These are phyloP conservation scores for Rheum nobile DNA, from an alignment of 148 eudicot species.

Conservation along the genomic window DNA sequence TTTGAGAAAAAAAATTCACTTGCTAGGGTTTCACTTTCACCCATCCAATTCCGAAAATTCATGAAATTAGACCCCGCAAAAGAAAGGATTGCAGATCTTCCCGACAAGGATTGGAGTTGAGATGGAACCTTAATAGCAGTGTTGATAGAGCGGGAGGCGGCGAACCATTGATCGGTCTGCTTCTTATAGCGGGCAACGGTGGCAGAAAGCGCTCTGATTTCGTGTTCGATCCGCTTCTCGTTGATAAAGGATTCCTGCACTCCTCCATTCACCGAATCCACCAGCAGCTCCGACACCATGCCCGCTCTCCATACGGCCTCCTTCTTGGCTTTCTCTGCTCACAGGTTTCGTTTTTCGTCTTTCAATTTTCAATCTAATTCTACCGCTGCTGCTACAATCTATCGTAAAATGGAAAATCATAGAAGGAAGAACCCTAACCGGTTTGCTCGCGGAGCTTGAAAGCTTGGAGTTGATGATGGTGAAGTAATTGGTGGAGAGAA, in stretches of 20 bases:
- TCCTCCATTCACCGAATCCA: conserved; percentile 62
- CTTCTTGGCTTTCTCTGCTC: conserved; percentile 62
- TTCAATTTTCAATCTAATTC: neutral
- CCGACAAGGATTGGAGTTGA: neutral
- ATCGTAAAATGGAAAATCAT: neutral
- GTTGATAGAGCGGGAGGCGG: conserved; percentile 62
- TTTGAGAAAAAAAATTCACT: no score
- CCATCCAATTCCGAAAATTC: neutral
- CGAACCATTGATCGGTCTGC: conserved; percentile 87
- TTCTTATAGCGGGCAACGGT: conserved; percentile 47
- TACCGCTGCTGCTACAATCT: neutral
- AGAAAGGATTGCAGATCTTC: neutral
- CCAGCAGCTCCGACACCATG: conserved; percentile 60
- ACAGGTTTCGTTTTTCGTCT: neutral
- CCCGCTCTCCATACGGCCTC: conserved; percentile 42
- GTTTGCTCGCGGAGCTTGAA: conserved; percentile 29
- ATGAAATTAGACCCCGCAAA: neutral
- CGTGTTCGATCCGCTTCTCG: conserved; percentile 73
- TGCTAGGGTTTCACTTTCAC: neutral
- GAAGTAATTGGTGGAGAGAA: conserved; percentile 37
- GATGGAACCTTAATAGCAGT: conserved; percentile 48
- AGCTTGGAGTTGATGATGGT: conserved; percentile 30
- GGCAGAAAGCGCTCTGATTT: conserved; percentile 47
- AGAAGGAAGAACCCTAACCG: conserved; percentile 15
- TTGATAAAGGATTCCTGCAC: conserved; percentile 70